These are phyloP conservation scores for Vachellia collinsii DNA, from an alignment of 306 rosid genomes.

Conservation along the genomic window DNA sequence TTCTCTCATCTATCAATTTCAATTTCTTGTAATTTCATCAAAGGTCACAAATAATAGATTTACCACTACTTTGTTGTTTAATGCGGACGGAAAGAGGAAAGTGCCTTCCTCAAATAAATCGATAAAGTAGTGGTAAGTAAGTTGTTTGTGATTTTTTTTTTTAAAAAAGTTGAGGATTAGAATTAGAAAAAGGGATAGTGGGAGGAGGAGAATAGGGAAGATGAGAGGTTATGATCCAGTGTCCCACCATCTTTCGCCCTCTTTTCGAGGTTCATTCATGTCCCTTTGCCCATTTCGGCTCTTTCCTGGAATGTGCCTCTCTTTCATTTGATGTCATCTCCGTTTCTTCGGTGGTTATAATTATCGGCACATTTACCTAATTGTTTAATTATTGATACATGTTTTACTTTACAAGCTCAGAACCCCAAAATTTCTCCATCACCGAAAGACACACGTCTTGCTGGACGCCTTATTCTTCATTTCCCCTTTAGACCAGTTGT, in stretches of 20 bases:
- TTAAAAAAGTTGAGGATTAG: too few species aligned
- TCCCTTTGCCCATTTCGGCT: not conserved
- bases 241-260: constrained; percentile 2
- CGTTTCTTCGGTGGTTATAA: not conserved
- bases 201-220: too few species aligned
- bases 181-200: too few species aligned
- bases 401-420: not conserved
- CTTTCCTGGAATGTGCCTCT: not conserved
- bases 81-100: too few species aligned
- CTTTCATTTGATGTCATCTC: not conserved
- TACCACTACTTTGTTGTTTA: too few species aligned
- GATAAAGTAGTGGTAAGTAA: too few species aligned
- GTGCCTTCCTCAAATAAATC: too few species aligned
- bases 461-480: constrained; percentile 17
- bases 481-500: not conserved
- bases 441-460: not conserved
- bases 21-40: not conserved
- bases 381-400: not conserved
- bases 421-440: not conserved
- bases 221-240: too few species aligned
- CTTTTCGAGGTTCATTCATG: constrained; percentile 19
- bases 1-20: not conserved
- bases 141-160: too few species aligned
- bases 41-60: too few species aligned
- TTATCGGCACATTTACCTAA: not conserved